Percentiles rank a stretch among this genome's conserved stretches.
These are phyloP conservation scores for Solanum tarijense DNA, from an alignment of 257 asterid genomes.

Conservation along the genomic window DNA sequence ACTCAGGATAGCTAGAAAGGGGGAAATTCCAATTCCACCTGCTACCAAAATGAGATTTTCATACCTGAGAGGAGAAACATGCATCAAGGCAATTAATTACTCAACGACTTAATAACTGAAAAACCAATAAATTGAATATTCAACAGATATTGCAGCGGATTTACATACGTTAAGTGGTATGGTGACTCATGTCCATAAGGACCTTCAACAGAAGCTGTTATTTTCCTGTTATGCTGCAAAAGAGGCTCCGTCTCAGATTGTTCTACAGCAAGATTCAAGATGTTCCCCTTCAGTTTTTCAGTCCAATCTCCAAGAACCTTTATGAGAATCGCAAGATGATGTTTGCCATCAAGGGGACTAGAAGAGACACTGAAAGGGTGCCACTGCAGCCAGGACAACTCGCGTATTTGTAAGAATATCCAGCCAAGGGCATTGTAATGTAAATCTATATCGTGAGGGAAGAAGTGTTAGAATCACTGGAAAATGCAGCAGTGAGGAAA, in stretches of 20 bases:
- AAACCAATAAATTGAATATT: background rate
- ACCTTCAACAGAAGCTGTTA: slow-evolving; percentile 70
- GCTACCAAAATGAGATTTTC: slow-evolving; percentile 80
- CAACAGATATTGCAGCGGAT: background rate
- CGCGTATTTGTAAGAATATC: slow-evolving; percentile 51
- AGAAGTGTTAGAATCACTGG: background rate
- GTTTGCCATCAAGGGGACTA: slow-evolving; percentile 49
- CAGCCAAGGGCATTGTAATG: slow-evolving; percentile 61
- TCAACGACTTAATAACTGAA: background rate
- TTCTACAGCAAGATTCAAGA: slow-evolving; percentile 14
- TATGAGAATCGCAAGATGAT: slow-evolving; percentile 41
- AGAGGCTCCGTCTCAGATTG: slow-evolving; percentile 11
- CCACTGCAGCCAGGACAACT: slow-evolving; percentile 65
- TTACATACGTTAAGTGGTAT: slow-evolving; percentile 55
- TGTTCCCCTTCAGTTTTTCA: slow-evolving; percentile 20
- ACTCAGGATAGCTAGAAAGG: slow-evolving; percentile 73
- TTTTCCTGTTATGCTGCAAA: slow-evolving; percentile 13
- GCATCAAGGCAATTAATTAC: background rate
- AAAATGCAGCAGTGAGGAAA: background rate
- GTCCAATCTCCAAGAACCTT: slow-evolving; percentile 71
- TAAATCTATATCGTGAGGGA: slow-evolving; percentile 28
- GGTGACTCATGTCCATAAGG: slow-evolving; percentile 90
- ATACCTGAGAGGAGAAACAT: slow-evolving; percentile 32
- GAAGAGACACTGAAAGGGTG: slow-evolving; percentile 72
- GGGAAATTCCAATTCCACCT: slow-evolving; percentile 89